Evolutionary conservation across 768 basidiomycete genomes (phyloP).

Genomic region (Boletus pseudo-olivaceus): DNA sequence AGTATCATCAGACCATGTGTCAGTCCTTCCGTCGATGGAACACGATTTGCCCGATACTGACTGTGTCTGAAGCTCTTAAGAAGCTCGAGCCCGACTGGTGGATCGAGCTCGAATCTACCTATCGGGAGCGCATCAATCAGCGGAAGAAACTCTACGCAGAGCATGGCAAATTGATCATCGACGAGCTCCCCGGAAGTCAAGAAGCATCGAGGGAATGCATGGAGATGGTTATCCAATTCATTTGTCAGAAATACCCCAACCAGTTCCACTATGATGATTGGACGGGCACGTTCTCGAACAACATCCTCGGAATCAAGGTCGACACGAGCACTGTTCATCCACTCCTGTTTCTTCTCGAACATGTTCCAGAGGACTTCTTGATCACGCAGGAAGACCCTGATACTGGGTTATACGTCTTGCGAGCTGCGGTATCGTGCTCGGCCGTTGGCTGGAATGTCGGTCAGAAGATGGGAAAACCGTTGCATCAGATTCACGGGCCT

Average conservation of each 20-base stretch:
- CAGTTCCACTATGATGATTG: conserved; percentile 40
- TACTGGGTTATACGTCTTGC: conserved; percentile 42
- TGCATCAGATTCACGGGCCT: conserved; percentile 44
- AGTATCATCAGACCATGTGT: conserved; percentile 58
- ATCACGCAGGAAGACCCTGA: conserved; percentile 40
- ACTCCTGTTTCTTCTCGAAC: conserved; percentile 43
- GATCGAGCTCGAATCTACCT: conserved; percentile 55
- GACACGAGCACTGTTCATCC: conserved; percentile 34
- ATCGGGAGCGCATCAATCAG: conserved; percentile 41
- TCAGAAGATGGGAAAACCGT: conserved; percentile 45
- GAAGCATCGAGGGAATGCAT: conserved; percentile 48
- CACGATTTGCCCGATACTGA: neutral
- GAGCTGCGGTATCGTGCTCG: conserved; percentile 46
- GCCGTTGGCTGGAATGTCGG: conserved; percentile 48
- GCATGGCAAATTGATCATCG: conserved; percentile 41
- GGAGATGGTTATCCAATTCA: conserved; percentile 54
- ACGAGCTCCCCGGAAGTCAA: conserved; percentile 47
- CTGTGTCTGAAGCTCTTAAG: conserved; percentile 35
- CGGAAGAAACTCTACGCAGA: conserved; percentile 37
- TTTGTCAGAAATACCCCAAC: conserved; percentile 54
- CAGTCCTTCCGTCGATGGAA: conserved; percentile 7
- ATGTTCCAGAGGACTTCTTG: conserved; percentile 52
- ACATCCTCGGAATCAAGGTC: conserved; percentile 35
- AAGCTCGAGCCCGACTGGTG: conserved; percentile 52
- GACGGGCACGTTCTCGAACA: conserved; percentile 40